A percentile compares a stretch with the other conserved stretches of the same genome.
phyloP scores from a whole-genome alignment of 2,329 filamentous ascomycete species.

The Sarocladium oryzae region DNA sequence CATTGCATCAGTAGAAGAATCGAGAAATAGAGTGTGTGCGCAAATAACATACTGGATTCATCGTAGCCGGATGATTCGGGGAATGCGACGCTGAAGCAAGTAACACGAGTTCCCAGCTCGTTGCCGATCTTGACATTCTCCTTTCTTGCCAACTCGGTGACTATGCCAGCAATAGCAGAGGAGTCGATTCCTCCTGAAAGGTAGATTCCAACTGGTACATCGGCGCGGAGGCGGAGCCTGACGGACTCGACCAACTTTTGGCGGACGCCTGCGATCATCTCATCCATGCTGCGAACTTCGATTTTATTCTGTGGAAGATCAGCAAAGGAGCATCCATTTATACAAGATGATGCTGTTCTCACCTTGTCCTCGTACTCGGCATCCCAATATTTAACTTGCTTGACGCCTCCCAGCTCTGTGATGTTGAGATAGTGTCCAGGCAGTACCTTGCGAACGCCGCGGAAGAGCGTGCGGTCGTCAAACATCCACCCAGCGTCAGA shows the following conservation, averaged over 20 bases:
- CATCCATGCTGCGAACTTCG: conserved; percentile 39
- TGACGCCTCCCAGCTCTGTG: conserved; percentile 25
- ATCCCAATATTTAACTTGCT: conserved; percentile 45
- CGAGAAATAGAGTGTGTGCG: too few species aligned
- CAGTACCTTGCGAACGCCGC: conserved; percentile 36
- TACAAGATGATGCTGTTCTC: conserved; percentile 1
- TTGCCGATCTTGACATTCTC: conserved; percentile 39
- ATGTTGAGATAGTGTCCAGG: conserved; percentile 38
- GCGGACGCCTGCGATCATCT: conserved; percentile 44
- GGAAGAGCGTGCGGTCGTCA: conserved; percentile 42
- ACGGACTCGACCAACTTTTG: conserved; percentile 44
- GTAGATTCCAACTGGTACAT: conserved; percentile 52
- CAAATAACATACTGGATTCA: conserved; percentile 32
- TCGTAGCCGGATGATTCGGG: conserved; percentile 40
- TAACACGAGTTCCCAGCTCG: conserved; percentile 22
- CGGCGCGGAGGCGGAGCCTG: conserved; percentile 44
- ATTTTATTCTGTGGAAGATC: conserved; percentile 17
- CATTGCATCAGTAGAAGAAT: conserved; percentile 18
- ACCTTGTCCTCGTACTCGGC: conserved; percentile 46
- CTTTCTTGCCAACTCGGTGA: conserved; percentile 41
- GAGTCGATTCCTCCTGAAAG: conserved; percentile 53
- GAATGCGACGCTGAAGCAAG: conserved; percentile 47
- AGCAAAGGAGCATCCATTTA: neutral
- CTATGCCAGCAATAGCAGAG: conserved; percentile 49
- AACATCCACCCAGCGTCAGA: conserved; percentile 35